Conservation (phyloP, 768 basidiomycete genomes). For the Ephemerocybe angulata region DNA sequence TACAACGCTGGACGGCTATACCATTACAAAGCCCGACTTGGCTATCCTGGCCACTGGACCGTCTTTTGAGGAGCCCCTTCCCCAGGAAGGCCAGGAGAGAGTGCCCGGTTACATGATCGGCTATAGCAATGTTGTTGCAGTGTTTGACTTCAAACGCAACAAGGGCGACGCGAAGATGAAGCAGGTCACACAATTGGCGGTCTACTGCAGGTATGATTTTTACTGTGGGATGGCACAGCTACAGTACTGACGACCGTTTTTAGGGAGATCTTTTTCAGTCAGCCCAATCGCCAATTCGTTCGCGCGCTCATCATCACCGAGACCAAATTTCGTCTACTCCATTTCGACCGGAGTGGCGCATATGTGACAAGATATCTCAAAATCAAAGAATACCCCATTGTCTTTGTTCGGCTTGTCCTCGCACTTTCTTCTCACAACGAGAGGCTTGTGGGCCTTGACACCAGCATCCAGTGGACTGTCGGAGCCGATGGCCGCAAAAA, state of each 20-base stretch:
- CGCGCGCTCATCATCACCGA: not conserved
- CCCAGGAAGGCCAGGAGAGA: too few species aligned
- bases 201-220: too few species aligned
- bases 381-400: not conserved
- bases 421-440: slow-evolving; percentile 1
- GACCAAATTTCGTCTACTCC: not conserved
- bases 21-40: too few species aligned
- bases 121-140: not conserved
- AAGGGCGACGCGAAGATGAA: not conserved
- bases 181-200: not conserved
- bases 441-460: not conserved
- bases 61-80: not conserved
- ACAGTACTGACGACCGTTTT: too few species aligned
- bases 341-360: slow-evolving; percentile 3
- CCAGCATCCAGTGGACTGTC: not conserved
- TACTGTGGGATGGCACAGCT: too few species aligned
- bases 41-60: not conserved
- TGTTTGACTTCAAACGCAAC: not conserved
- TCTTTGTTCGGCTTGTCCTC: slow-evolving; percentile 2
- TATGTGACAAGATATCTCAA: not conserved
- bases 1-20: too few species aligned
- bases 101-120: not conserved
- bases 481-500: not conserved
- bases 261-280: not conserved
- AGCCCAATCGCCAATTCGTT: slow-evolving; percentile 1